Base-by-base conservation (phyloP, 2,329 filamentous ascomycete genomes). In the Elsinoe fawcettii region DNA sequence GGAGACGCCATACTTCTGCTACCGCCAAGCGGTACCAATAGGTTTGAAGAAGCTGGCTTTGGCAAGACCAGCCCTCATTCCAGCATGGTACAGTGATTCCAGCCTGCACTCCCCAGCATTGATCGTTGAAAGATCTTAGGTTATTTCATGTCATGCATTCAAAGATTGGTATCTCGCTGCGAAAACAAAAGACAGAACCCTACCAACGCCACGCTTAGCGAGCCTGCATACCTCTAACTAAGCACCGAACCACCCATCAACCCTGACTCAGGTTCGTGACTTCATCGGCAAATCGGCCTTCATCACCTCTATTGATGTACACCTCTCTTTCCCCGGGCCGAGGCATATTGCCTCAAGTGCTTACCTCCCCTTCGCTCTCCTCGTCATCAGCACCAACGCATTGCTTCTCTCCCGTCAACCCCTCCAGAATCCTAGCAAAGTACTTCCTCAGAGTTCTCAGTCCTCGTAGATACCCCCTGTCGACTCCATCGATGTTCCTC, bases 391-490 rank as follows among this genome's bases (percentile, higher is more conserved):
- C 51, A 16, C 57, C 57, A 3, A 55, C 51, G 22, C 53, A 76
- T 55, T 30, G 37, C 43, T 34, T 46, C 43, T 56, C 41, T 4
- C 54, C 54, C 25, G 41, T 47, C 7, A 92, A 80, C 61, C 97
- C 91, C 64, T 82, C 82, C 75, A 93, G 86, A 55, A 99, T 96
- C 57, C 84, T 82, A 64, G 91, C 79, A 66, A 99, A 95, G 70
- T 96, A 97, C 67, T 84, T 81, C 58, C 84, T 81, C 63, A 99
- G 74, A 2, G 85, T 89, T 54, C 85, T 79, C 59, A 99, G 72
- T 0, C 93, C 93, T 57, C 91, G 85, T 39, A 99, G 75, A 66
- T 97, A 99, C 0, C 93, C 93, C 25, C 85, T 81, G 64, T 99
- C 93, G 5, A 95, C 85, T 60, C 89, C 85, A 34, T 86, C 75